Evolutionary conservation across 768 basidiomycete species (phyloP), one percentile per base, ranked within the genome.

Genomic region (Cystofilobasidium bisporidii): DNA sequence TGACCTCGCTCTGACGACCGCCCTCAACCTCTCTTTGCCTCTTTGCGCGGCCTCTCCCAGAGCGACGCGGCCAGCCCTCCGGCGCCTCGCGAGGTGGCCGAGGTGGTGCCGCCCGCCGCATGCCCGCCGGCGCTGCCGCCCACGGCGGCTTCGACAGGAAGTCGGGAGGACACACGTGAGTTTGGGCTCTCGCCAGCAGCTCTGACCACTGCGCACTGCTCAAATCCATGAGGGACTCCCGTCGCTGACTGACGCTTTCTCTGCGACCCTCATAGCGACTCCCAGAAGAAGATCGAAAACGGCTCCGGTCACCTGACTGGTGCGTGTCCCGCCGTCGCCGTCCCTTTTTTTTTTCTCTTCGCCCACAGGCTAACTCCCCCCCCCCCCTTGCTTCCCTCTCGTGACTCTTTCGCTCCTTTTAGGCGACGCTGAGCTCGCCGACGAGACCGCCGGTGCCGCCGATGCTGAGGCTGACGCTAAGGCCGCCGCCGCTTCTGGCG

Each of bases 131-230:
- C 45, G 62, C 68, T 55, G 56, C 58, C 58, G 33, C 68, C 33
- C 68, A 69, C 68, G 62, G 68, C 24, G 68, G 68, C 38, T 64
- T 58, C 68, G 68, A 69, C 68, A 28, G 53, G 30, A 69, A 69
- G 63, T 69, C 68, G 30, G 62, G 56, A 11, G 68, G 68, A 48
- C 68, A 64, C 68, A 38, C 38, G 66, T 68, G 20, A 47, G 66
- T 67, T 10, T 15, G 9, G 1, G 8, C 36, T 30, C 33, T 48
- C 14, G 4, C 26, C 41, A 47, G 28, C 32, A 15, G 28, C 6
- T 9, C 14, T 33, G 12, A 40, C 18, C 36, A 14, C 41, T 2
- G 32, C 40, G 2, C 56, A 15, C 61, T 55, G 15, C 33, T 15
- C 8, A 17, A 43, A 36, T 12, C 36, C 36, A 5, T 36, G 36